These are phyloP conservation scores for Porphyrellus cyaneotinctus DNA, from an alignment of 768 basidiomycete genomes.

Conservation along the genomic window DNA sequence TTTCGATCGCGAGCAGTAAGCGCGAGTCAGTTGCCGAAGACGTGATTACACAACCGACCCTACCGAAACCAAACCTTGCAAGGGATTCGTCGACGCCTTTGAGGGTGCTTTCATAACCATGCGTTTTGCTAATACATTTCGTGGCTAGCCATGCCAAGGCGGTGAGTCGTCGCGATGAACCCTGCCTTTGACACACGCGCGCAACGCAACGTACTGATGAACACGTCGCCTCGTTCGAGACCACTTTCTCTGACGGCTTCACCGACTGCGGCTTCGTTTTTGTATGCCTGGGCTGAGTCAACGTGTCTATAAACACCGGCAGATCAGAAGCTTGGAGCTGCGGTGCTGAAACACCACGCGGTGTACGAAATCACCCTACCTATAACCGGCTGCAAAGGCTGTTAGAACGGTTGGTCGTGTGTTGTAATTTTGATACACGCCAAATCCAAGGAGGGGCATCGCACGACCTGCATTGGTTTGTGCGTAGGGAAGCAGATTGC, in stretches of 20 bases:
- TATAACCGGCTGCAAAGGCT: constrained; percentile 65
- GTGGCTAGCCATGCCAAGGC: constrained; percentile 39
- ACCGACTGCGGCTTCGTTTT: constrained; percentile 60
- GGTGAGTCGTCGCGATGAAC: constrained; percentile 2
- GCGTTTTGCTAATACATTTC: constrained; percentile 53
- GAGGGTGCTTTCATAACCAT: constrained; percentile 61
- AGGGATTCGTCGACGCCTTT: constrained; percentile 61
- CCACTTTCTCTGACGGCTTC: constrained; percentile 55
- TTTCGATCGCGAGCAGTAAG: constrained; percentile 17
- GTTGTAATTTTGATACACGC: constrained; percentile 64
- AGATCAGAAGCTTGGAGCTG: not conserved
- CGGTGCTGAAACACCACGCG: not conserved
- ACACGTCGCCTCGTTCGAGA: constrained; percentile 54
- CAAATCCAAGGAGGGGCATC: constrained; percentile 68
- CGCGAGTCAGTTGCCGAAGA: constrained; percentile 8
- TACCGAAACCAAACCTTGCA: constrained; percentile 55
- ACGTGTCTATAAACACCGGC: constrained; percentile 47
- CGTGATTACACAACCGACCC: constrained; percentile 13
- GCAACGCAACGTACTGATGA: constrained; percentile 52
- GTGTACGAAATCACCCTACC: constrained; percentile 29
- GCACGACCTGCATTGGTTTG: constrained; percentile 38
- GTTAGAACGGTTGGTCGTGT: constrained; percentile 52
- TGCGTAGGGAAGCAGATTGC: not conserved
- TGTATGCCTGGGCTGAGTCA: constrained; percentile 69
- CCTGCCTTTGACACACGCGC: not conserved